Base-by-base conservation (phyloP, 2,329 filamentous ascomycete species). In the Beauveria medogensis region DNA sequence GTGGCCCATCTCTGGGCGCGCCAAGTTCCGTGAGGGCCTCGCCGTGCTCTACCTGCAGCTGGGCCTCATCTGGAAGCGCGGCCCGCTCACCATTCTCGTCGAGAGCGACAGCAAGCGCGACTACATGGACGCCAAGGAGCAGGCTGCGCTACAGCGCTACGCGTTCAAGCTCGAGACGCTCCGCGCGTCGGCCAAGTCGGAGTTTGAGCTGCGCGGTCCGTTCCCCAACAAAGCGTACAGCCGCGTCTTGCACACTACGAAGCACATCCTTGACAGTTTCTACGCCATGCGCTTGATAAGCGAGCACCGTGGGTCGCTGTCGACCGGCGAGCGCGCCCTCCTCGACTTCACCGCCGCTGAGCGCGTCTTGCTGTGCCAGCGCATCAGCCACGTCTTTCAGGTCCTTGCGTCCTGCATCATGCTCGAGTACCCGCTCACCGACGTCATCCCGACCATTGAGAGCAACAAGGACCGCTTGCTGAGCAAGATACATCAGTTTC, bases 201-300 rank as follows among this genome's bases (percentile, higher is more conserved):
- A 99, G 71, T 96, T 96, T 68, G 90, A 96, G 72, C 82, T 99
- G 7, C 84, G 87, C 46, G 90, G 93, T 0, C 91, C 92, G 0
- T 99, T 99, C 68, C 91, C 92, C 1, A 82, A 87, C 64, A 84
- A 82, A 48, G 82, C 85, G 18, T 92, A 90, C 70, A 83, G 82
- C 5, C 83, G 86, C 41, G 89, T 97, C 61, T 82, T 97, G 70
- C 83, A 84, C 24, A 88, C 88, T 10, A 96, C 92, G 1, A 87
- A 88, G 64, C 86, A 89, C 57, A 90, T 97, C 74, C 84, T 97
- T 5, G 92, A 97, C 73, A 88, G 91, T 43, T 97, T 99, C 73
- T 92, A 97, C 70, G 91, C 92, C 56, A 96, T 99, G 91, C 95
- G 93, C 64, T 84, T 97, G 12, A 87, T 97, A 64, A 92, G 96